Percentiles rank a stretch among this genome's conserved stretches.
phyloP scores from a whole-genome alignment of 108 stramenopile genomes.

The Skeletonema marinoi region DNA sequence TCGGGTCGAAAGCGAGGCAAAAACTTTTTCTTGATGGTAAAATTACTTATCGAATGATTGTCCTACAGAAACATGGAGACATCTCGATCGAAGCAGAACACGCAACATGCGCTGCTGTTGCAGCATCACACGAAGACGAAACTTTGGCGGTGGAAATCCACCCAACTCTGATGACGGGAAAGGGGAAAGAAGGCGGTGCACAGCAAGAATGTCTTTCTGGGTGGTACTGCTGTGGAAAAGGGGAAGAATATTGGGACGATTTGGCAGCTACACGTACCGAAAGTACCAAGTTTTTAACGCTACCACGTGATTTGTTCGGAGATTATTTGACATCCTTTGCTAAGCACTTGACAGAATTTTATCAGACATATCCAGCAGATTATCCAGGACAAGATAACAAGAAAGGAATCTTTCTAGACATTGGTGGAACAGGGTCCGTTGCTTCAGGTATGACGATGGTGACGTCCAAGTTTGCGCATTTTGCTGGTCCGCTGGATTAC shows the following conservation, averaged over 20 bases:
- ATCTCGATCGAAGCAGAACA: neutral
- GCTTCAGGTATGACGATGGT: constrained; percentile 54
- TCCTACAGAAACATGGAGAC: constrained; percentile 39
- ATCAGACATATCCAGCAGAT: constrained; percentile 29
- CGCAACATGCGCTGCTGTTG: neutral
- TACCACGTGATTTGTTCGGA: constrained; percentile 41
- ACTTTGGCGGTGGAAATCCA: constrained; percentile 21
- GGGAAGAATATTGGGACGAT: constrained; percentile 31
- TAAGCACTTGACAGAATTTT: constrained; percentile 48
- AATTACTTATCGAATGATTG: constrained; percentile 53
- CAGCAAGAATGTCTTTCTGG: constrained; percentile 44
- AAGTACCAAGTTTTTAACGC: constrained; percentile 30
- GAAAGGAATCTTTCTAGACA: constrained; percentile 48
- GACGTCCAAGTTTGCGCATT: constrained; percentile 54
- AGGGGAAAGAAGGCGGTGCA: constrained; percentile 39
- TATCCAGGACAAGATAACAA: neutral
- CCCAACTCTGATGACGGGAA: constrained; percentile 47
- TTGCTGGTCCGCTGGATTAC: constrained; percentile 53
- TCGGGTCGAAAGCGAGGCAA: constrained; percentile 57
- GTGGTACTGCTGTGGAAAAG: constrained; percentile 61
- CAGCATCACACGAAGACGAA: neutral
- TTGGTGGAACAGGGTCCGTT: constrained; percentile 53
- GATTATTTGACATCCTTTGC: constrained; percentile 50
- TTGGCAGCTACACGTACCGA: constrained; percentile 37
- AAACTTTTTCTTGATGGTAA: constrained; percentile 54